Base-by-base conservation (phyloP, 148 eudicot genomes). In the Beta vulgaris region DNA sequence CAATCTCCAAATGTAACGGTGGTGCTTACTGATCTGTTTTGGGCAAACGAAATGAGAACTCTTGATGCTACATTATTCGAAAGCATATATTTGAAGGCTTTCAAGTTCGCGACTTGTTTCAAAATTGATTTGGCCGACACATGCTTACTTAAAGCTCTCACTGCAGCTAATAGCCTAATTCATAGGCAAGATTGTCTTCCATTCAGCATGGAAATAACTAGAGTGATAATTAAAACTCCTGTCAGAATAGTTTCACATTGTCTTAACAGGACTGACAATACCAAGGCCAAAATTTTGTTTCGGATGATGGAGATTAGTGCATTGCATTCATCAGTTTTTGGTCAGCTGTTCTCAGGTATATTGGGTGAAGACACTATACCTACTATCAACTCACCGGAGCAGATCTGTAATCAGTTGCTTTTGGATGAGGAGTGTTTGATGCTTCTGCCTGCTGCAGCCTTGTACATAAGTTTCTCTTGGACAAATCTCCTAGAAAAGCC, bases 91-190 rank as follows among this genome's bases (percentile, higher is more conserved):
- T 85, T 68, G 40, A 84, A 79, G 67, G 86, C 88, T 51, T 36
- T 85, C 60, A 80, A 86, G 57, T 79, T 81, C 73, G 86, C 90
- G 51, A 74, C 81, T 46, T 78, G 32, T 72, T 77, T 71, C 73
- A 83, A 88, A 72, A 76, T 84, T 53, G 88, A 85, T 73, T 71
- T 81, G 74, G 93, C 93, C 42, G 90, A 87, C 84, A 25, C 68
- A 49, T 92, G 97, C 78, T 82, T 95, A 83, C 86, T 88, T 73
- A 88, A 91, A 86, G 93, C 94, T 77, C 82, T 89, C 59, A 85
- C 72, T 77, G 87, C 83, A 40, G 83, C 84, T 39, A 76, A 49
- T 72, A 67, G 69, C 70, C 80, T 58, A 44, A 82, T 79, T 74
- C 66, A 53, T 77, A 60, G 73, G 71, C 79, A 73, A 70, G 73